phyloP scores from a whole-genome alignment of 768 basidiomycete genomes.

The Boletus subparvulus region DNA sequence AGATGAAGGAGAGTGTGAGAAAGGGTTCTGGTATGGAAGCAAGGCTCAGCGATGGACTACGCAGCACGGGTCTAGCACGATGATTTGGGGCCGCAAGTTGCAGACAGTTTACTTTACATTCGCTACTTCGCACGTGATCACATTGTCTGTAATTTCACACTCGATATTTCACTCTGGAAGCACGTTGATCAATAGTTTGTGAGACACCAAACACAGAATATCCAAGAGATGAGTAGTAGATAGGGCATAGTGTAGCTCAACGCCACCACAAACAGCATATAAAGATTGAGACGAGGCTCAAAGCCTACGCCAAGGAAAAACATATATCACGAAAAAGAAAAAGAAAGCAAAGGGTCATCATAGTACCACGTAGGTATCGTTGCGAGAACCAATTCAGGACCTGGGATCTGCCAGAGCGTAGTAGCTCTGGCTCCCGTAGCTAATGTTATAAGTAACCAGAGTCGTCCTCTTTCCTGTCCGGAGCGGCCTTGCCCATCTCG shows the following conservation, averaged over 20 bases:
- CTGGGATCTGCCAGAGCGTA: background rate
- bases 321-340: background rate
- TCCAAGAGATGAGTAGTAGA: background rate
- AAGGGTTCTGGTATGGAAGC: conserved; percentile 51
- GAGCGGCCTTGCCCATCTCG: conserved; percentile 35
- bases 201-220: background rate
- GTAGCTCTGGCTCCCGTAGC: background rate
- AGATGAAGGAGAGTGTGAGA: conserved; percentile 38
- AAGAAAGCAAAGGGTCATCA: background rate
- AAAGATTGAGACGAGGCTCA: background rate
- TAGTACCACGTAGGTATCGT: background rate
- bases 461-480: conserved; percentile 35
- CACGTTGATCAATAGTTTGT: background rate
- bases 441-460: conserved; percentile 27
- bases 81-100: background rate
- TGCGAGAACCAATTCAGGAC: background rate
- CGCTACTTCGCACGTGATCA: background rate
- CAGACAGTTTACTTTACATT: background rate
- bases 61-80: conserved; percentile 1
- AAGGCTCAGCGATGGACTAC: conserved; percentile 24
- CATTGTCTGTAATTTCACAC: too few species aligned
- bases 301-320: background rate
- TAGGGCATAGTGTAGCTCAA: conserved; percentile 14
- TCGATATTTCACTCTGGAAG: background rate
- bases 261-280: conserved; percentile 14